Evolutionary conservation across 441 rosid genomes (phyloP), one percentile per base, ranked within the genome.

Genomic region (Mallotus japonicus): DNA sequence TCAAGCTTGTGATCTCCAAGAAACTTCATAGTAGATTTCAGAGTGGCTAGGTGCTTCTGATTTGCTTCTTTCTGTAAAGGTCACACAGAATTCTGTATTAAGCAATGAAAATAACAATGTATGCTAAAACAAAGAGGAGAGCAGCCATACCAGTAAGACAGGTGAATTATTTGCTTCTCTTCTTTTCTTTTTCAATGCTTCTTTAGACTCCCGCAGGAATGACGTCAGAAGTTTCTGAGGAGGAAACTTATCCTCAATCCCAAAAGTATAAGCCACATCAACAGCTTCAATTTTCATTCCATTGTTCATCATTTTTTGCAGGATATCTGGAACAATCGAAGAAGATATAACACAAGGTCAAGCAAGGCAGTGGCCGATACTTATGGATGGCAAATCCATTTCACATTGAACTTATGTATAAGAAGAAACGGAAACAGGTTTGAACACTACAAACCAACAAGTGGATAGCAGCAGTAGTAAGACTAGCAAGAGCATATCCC

Each of bases 241-340:
- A 56, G 95, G 79, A 76, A 85, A 84, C 76, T 64, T 87, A 51
- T 86, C 89, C 75, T 85, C 93, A 62, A 90, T 75, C 59, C 87
- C 86, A 46, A 92, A 89, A 71, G 78, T 76, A 49, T 67, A 74
- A 66, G 86, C 85, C 56, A 87, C 73, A 75, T 89, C 92, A 65
- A 88, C 81, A 71, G 92, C 92, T 73, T 90, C 86, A 40, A 85
- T 71, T 73, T 78, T 81, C 84, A 75, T 73, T 62, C 86, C 87
- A 68, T 74, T 81, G 85, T 80, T 88, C 79, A 81, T 82, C 87
- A 83, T 79, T 75, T 72, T 74, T 69, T 82, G 85, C 67, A 89
- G 73, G 58, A 90, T 76, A 75, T 76, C 97, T 92, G 85, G 58
- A 50, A 72, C 47, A 72, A 65, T 62, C 37, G 49, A 68, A 65